Percentiles rank a stretch among this genome's conserved stretches.
Conservation (phyloP, 768 basidiomycete species). For the Chlorophyllum brunneum region DNA sequence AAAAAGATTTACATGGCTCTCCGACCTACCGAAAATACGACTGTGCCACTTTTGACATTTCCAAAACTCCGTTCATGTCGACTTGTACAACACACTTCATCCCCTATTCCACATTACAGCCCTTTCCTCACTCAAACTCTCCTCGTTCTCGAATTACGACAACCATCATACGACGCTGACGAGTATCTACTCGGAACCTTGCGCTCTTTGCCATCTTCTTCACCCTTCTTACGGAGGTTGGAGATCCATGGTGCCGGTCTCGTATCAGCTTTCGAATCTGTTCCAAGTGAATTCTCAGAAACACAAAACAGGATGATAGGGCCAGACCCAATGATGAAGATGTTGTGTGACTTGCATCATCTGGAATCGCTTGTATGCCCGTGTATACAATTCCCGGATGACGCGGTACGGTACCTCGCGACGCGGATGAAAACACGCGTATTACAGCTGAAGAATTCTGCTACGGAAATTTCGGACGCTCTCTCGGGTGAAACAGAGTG, state of each 20-base stretch:
- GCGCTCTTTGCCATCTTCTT: not conserved
- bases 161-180: not conserved
- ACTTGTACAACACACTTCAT: not conserved
- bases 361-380: slow-evolving; percentile 1
- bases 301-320: not conserved
- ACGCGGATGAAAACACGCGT: not conserved
- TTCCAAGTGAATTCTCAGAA: too few relatives aligned
- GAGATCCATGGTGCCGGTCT: not conserved
- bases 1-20: slow-evolving; percentile 2
- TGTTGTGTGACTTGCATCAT: not conserved
- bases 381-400: not conserved
- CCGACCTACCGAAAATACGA: not conserved
- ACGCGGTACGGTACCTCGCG: slow-evolving; percentile 5
- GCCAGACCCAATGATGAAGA: not conserved
- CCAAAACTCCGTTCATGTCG: slow-evolving; percentile 7
- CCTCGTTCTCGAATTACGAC: not conserved
- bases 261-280: not conserved
- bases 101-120: slow-evolving; percentile 1
- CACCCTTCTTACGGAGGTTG: not conserved
- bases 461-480: not conserved
- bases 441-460: not conserved
- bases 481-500: not conserved
- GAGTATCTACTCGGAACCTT: not conserved
- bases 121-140: slow-evolving; percentile 4
- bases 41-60: not conserved